These are phyloP conservation scores for Phytophthora chlamydospora DNA, from an alignment of 352 stramenopile genomes.

Conservation along the genomic window DNA sequence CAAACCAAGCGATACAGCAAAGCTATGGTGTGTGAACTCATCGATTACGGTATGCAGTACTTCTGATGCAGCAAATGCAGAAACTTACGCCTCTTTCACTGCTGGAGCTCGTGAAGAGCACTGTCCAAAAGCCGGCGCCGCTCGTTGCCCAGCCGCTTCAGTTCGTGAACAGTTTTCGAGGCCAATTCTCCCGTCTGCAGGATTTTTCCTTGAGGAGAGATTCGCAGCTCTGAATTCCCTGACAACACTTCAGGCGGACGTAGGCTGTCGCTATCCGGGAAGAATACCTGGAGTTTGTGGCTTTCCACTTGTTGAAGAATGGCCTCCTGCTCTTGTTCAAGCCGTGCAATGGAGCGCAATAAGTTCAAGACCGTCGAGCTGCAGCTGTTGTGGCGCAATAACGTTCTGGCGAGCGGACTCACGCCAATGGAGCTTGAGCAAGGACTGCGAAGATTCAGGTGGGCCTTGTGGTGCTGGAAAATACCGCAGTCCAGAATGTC, in stretches of 20 bases:
- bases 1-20: too few species aligned
- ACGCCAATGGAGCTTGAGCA: conserved; percentile 7
- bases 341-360: conserved; percentile 23
- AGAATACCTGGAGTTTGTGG: conserved; percentile 6
- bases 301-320: conserved; percentile 21
- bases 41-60: conserved; percentile 17
- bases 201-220: conserved; percentile 4
- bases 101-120: conserved; percentile 34
- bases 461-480: conserved; percentile 35
- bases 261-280: conserved; percentile 10
- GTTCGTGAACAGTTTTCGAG: conserved; percentile 19
- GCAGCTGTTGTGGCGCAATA: conserved; percentile 13
- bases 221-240: conserved; percentile 1
- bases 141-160: conserved; percentile 29
- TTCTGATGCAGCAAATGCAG: conserved; percentile 5
- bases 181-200: conserved; percentile 6
- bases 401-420: conserved; percentile 6
- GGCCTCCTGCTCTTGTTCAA: conserved; percentile 31
- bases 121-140: conserved; percentile 28
- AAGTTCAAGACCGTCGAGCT: conserved; percentile 29
- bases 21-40: conserved; percentile 5
- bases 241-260: conserved; percentile 17
- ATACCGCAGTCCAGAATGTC: conserved; percentile 47
- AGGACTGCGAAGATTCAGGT: conserved; percentile 16
- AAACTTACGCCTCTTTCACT: conserved; percentile 5